Evolutionary conservation across 495 filamentous ascomycete genomes (phyloP).

Genomic region (Alectoria sarmentosa): DNA sequence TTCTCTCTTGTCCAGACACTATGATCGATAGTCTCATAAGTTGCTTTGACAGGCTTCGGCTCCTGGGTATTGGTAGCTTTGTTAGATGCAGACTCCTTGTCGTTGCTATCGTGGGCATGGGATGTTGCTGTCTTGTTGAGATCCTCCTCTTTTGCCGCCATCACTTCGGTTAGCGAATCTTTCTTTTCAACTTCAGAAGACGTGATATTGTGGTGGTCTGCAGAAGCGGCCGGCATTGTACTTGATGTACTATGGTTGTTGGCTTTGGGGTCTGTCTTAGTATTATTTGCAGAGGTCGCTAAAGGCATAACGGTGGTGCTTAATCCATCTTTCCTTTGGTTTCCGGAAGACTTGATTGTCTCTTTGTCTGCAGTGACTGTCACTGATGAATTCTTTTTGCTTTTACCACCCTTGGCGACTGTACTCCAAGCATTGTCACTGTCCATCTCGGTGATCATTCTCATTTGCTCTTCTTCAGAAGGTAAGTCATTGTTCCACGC

Average conservation of each 20-base stretch:
- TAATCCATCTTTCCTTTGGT: slow-evolving; percentile 33
- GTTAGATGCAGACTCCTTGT: background rate
- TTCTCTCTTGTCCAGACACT: slow-evolving; percentile 23
- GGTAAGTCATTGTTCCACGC: slow-evolving; percentile 54
- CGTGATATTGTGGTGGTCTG: background rate
- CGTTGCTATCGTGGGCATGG: background rate
- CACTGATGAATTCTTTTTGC: slow-evolving; percentile 45
- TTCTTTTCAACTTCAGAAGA: background rate
- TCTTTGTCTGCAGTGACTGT: slow-evolving; percentile 3
- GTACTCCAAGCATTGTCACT: slow-evolving; percentile 65
- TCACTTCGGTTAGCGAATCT: background rate
- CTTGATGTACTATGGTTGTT: background rate
- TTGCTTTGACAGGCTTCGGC: slow-evolving; percentile 8
- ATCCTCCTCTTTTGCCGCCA: background rate
- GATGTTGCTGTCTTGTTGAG: background rate
- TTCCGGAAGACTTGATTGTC: slow-evolving; percentile 32
- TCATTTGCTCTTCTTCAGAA: slow-evolving; percentile 82
- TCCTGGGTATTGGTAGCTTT: background rate
- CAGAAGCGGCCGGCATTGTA: background rate
- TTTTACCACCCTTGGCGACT: slow-evolving; percentile 56
- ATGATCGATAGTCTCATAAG: slow-evolving; percentile 17
- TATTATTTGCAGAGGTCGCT: slow-evolving; percentile 1
- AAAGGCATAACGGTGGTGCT: background rate
- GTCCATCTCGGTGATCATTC: slow-evolving; percentile 52
- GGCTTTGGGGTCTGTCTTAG: background rate